Evolutionary conservation across 2,329 filamentous ascomycete species (phyloP), one percentile per base, ranked within the genome.

Genomic region (Cladosporium sp.): DNA sequence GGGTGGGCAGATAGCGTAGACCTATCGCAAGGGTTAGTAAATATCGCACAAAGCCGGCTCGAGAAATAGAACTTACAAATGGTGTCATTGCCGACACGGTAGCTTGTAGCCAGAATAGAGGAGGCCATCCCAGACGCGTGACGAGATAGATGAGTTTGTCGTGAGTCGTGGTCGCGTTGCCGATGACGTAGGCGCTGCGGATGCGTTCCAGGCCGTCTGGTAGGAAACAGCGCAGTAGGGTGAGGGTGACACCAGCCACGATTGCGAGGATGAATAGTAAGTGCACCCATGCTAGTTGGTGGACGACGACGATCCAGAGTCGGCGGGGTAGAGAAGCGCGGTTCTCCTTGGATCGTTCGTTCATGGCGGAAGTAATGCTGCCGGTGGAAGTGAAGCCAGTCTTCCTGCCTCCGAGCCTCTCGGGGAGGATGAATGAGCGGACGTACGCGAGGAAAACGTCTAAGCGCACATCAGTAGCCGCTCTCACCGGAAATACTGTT

Each of bases 51-150:
- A 8, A 4, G 24, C 15, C 14, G 11, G 4, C 12, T n/a, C 51
- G 26, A 26, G 24, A 3, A 54, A 32, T 14, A 11, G 6, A 32
- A 5, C 51, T 32, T 54, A 55, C 79, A 55, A 90, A 80, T 0
- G 87, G 87, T 2, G 65, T 57, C 61, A 68, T 54, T 7, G 61
- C 63, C 1, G 67, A 68, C 18, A 51, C 64, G 6, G 66, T 32
- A 59, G 66, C 55, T 47, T 68, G 65, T 12, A 87, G 71, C 77
- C 86, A 88, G 0, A 85, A 84, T 52, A 88, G 71, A 0, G 87
- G 87, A 6, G 86, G 86, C 87, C 87, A 89, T 77, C 85, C 85
- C 14, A 85, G 85, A 73, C 88, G 86, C 0, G 86, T 87, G 49
- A 89, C 73, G 4, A 89, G 78, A 69, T 81, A 82, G 58, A 84